These are phyloP conservation scores for Saccharum spontaneum DNA, from an alignment of 176 grass and related monocot species.

Conservation along the genomic window DNA sequence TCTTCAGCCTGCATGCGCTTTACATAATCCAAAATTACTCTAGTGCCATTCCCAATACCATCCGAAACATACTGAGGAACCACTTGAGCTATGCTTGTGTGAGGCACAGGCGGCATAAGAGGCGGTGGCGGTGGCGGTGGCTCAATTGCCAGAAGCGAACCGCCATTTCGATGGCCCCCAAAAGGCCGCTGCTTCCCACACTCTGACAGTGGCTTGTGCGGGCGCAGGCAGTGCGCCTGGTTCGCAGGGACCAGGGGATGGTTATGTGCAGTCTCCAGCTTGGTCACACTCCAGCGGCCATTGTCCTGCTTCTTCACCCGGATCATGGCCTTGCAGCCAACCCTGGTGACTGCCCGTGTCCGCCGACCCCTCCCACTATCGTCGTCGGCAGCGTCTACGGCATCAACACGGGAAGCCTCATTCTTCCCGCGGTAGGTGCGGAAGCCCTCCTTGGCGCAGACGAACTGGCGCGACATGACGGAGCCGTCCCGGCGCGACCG, in stretches of 20 bases:
- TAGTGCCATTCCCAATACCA: slow-evolving; percentile 37
- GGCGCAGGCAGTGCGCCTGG: slow-evolving; percentile 47
- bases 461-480: slow-evolving; percentile 74
- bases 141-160: slow-evolving; percentile 36
- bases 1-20: slow-evolving; percentile 64
- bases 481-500: slow-evolving; percentile 64
- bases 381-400: background rate
- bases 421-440: slow-evolving; percentile 67
- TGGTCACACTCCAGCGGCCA: slow-evolving; percentile 60
- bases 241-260: slow-evolving; percentile 47
- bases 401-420: slow-evolving; percentile 10
- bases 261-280: slow-evolving; percentile 66
- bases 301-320: slow-evolving; percentile 71
- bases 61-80: slow-evolving; percentile 28
- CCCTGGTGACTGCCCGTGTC: slow-evolving; percentile 65
- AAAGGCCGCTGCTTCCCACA: slow-evolving; percentile 47
- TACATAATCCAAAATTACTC: slow-evolving; percentile 57
- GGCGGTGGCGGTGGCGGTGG: slow-evolving; percentile 14
- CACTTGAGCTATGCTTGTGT: background rate
- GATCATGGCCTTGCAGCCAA: slow-evolving; percentile 86
- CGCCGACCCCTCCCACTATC: slow-evolving; percentile 38
- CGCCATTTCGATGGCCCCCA: slow-evolving; percentile 25
- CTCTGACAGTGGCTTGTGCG: slow-evolving; percentile 61
- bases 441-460: slow-evolving; percentile 78
- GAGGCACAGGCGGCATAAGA: background rate